Evolutionary conservation across 805 yeast genomes (phyloP).

Genomic region (Lipomyces orientalis): DNA sequence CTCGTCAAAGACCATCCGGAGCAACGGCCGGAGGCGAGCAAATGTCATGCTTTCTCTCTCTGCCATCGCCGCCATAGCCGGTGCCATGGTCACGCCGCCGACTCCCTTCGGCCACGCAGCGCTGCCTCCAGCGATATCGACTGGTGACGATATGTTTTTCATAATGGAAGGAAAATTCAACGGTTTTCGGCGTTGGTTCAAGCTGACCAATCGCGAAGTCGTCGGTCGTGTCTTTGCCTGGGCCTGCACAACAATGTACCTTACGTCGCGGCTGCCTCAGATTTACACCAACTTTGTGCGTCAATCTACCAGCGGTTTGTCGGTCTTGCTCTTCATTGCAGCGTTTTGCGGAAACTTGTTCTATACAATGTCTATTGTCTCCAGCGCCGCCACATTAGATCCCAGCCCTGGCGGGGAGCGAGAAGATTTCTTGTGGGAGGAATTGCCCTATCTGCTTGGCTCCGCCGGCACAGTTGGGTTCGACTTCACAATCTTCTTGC

Average conservation of each 20-base stretch:
- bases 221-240: constrained; percentile 68
- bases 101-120: neutral
- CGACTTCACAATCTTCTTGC: constrained; percentile 59
- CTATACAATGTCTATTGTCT: constrained; percentile 74
- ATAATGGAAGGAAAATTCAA: constrained; percentile 11
- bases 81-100: constrained; percentile 33
- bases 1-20: constrained; percentile 32
- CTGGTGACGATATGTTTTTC: neutral
- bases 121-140: neutral
- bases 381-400: constrained; percentile 50
- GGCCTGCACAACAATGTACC: constrained; percentile 76
- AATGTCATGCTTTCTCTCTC: constrained; percentile 35
- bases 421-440: constrained; percentile 63
- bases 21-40: constrained; percentile 22
- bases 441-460: constrained; percentile 82
- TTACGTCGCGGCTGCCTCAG: constrained; percentile 84
- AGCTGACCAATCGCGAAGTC: constrained; percentile 22
- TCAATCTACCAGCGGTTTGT: constrained; percentile 84
- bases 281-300: constrained; percentile 73
- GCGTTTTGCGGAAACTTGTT: constrained; percentile 80
- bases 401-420: constrained; percentile 43
- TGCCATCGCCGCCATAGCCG: constrained; percentile 33
- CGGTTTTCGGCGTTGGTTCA: constrained; percentile 29
- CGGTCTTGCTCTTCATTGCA: constrained; percentile 77
- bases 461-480: constrained; percentile 84